Evolutionary conservation across 1,284 basidiomycete species (phyloP).

Genomic region (Moesziomyces sp.): DNA sequence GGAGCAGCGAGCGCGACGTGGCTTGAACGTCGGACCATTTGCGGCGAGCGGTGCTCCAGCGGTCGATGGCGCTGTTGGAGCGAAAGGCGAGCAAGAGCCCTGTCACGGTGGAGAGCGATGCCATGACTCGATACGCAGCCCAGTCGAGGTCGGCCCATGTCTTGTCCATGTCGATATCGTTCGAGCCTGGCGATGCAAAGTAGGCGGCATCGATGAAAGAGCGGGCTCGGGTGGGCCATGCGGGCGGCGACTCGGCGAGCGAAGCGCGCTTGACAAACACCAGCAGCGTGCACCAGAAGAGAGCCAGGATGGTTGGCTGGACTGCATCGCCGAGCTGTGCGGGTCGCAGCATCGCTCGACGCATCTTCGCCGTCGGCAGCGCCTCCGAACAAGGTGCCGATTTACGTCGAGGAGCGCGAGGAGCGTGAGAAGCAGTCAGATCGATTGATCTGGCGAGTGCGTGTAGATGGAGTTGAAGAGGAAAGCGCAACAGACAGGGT

Average conservation of each 20-base stretch:
- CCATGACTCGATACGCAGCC: constrained; percentile 32
- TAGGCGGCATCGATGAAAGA: constrained; percentile 13
- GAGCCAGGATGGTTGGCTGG: constrained; percentile 25
- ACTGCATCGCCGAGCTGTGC: constrained; percentile 17
- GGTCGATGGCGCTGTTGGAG: constrained; percentile 40
- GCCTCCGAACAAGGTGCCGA: too few species aligned
- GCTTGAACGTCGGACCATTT: constrained; percentile 44
- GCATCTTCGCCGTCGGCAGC: not conserved
- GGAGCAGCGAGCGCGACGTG: constrained; percentile 24
- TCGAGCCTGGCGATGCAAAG: not conserved
- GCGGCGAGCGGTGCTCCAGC: constrained; percentile 41
- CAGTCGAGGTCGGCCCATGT: constrained; percentile 40
- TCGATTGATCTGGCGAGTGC: too few species aligned
- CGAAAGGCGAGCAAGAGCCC: constrained; percentile 45
- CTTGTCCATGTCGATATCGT: constrained; percentile 1
- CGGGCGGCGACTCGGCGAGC: not conserved
- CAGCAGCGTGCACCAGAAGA: constrained; percentile 36
- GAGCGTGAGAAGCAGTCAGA: too few species aligned
- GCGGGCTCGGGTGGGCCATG: constrained; percentile 12
- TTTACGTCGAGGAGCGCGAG: too few species aligned
- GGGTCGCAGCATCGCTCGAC: not conserved
- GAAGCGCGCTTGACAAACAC: constrained; percentile 9
- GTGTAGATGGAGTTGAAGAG: too few species aligned
- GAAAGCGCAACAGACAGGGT: too few species aligned
- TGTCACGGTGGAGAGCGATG: constrained; percentile 38